phyloP scores from a whole-genome alignment of 2,329 filamentous ascomycete genomes.

The Trichocomaceae sp. region DNA sequence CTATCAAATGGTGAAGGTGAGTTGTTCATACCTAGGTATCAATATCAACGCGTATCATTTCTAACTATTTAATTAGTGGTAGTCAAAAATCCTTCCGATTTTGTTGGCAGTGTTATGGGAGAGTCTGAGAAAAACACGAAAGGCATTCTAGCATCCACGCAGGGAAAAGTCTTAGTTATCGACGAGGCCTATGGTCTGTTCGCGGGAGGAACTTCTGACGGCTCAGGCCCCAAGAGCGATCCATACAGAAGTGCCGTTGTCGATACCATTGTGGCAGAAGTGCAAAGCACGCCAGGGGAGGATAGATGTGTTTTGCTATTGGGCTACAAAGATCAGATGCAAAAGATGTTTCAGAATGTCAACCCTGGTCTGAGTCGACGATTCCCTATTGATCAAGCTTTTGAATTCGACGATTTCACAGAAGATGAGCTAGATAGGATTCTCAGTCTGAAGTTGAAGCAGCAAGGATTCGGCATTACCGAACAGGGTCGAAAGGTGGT shows the following conservation, averaged over 20 bases:
- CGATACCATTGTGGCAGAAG: conserved; percentile 67
- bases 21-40: conserved; percentile 13
- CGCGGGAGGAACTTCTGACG: conserved; percentile 30
- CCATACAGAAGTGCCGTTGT: conserved; percentile 58
- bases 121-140: conserved; percentile 66
- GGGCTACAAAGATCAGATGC: conserved; percentile 64
- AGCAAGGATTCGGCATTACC: conserved; percentile 49
- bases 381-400: conserved; percentile 58
- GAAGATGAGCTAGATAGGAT: conserved; percentile 54
- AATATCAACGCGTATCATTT: background rate
- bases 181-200: conserved; percentile 68
- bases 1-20: conserved; percentile 62
- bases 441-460: conserved; percentile 56
- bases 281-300: conserved; percentile 63
- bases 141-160: conserved; percentile 57
- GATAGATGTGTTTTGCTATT: conserved; percentile 66
- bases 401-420: conserved; percentile 63
- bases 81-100: conserved; percentile 66
- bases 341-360: conserved; percentile 64
- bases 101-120: conserved; percentile 58
- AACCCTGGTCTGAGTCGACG: conserved; percentile 64
- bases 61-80: conserved; percentile 45
- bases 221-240: conserved; percentile 32
- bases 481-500: conserved; percentile 48
- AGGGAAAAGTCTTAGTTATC: conserved; percentile 71